These are phyloP conservation scores for Camellia japonica DNA, from an alignment of 148 eudicot species.

Conservation along the genomic window DNA sequence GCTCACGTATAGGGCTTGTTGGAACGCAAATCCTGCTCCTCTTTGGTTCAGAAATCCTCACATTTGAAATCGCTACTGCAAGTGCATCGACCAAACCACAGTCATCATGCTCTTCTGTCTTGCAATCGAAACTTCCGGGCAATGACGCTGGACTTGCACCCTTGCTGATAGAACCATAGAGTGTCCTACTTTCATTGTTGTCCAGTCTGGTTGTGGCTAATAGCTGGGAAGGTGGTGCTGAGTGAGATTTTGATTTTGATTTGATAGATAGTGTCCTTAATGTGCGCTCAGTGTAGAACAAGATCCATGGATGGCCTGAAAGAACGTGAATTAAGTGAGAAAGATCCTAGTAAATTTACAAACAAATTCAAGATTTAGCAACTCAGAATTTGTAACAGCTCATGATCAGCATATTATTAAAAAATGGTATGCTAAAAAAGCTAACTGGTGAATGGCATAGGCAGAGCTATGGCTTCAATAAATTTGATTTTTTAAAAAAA, in stretches of 20 bases:
- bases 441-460: not conserved
- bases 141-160: conserved; percentile 26
- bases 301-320: conserved; percentile 87
- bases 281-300: conserved; percentile 70
- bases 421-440: not conserved
- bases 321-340: not conserved
- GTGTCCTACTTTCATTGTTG: conserved; percentile 22
- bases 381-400: not conserved
- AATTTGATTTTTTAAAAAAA: too few species aligned
- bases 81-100: conserved; percentile 56
- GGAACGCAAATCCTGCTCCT: conserved; percentile 50
- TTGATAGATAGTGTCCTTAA: conserved; percentile 49
- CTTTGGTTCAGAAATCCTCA: conserved; percentile 62
- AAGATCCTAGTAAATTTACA: not conserved
- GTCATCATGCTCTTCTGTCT: conserved; percentile 43
- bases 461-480: too few species aligned
- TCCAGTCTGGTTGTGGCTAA: conserved; percentile 15
- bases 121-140: conserved; percentile 16
- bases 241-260: conserved; percentile 40
- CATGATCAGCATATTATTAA: not conserved
- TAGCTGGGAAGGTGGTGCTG: conserved; percentile 24
- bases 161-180: conserved; percentile 15
- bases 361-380: not conserved
- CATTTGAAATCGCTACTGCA: conserved; percentile 60
- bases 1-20: conserved; percentile 45